Percentiles rank a stretch among this genome's conserved stretches.
Evolutionary conservation across 2,329 filamentous ascomycete genomes (phyloP).

Genomic region (Colletotrichum sp.): DNA sequence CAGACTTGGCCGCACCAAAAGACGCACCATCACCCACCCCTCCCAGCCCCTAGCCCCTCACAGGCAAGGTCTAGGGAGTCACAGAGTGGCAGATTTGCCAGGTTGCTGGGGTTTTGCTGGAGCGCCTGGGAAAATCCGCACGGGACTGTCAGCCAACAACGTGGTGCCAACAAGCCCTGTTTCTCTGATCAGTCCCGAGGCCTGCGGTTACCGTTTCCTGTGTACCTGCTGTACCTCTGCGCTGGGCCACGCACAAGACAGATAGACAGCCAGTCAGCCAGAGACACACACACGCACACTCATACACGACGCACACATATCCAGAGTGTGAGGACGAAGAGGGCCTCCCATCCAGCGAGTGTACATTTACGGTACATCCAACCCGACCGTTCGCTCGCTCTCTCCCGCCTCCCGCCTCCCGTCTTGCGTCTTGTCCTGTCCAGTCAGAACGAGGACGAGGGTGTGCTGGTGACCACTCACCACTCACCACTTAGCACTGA

Average conservation of each 20-base stretch:
- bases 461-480: conserved; percentile 5
- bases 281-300: neutral
- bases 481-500: conserved; percentile 1
- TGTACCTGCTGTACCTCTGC: conserved; percentile 7
- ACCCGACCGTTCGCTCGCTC: neutral
- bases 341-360: neutral
- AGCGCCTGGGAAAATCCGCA: conserved; percentile 15
- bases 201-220: neutral
- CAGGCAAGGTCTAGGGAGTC: neutral
- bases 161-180: conserved; percentile 27
- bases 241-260: conserved; percentile 23
- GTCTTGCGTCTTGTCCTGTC: neutral
- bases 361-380: neutral
- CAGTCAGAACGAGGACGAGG: neutral
- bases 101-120: conserved; percentile 14
- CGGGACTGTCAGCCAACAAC: conserved; percentile 32
- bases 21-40: conserved; percentile 3
- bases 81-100: conserved; percentile 6
- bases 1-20: neutral
- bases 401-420: neutral
- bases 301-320: neutral
- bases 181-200: neutral
- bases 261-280: neutral
- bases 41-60: neutral
- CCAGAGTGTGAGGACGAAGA: neutral